Percentiles rank a stretch among this genome's conserved stretches.
Conservation (phyloP, 2,329 filamentous ascomycete genomes). For the Penicillium occitanis region DNA sequence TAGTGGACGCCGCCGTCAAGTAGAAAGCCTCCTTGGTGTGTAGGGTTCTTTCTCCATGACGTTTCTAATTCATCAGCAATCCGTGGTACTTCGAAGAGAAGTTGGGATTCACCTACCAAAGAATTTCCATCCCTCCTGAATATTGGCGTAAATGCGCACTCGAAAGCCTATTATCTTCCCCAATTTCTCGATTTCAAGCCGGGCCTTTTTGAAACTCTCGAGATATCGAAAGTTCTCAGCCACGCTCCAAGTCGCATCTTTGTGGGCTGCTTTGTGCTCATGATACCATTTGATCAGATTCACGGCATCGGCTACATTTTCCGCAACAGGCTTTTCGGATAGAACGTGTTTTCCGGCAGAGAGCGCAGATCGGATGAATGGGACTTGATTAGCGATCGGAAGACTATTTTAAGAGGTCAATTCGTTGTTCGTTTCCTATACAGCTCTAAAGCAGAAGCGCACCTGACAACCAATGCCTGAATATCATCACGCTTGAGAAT, state of each 20-base stretch:
- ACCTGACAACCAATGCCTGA: constrained; percentile 52
- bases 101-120: constrained; percentile 39
- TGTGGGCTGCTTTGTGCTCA: constrained; percentile 35
- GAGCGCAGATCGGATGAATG: constrained; percentile 51
- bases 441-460: neutral
- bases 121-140: constrained; percentile 55
- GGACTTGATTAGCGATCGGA: constrained; percentile 54
- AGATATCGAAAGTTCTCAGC: constrained; percentile 61
- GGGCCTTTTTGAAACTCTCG: constrained; percentile 48
- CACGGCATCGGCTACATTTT: constrained; percentile 53
- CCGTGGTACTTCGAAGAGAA: neutral
- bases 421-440: neutral
- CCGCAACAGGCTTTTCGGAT: constrained; percentile 58
- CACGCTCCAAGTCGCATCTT: constrained; percentile 47
- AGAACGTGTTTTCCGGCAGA: constrained; percentile 56
- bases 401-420: constrained; percentile 36
- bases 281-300: constrained; percentile 55
- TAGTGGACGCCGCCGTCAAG: constrained; percentile 61
- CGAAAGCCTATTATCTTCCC: constrained; percentile 55
- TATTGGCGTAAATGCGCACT: constrained; percentile 45
- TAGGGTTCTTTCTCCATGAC: constrained; percentile 56
- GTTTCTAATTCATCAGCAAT: constrained; percentile 40
- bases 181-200: constrained; percentile 47
- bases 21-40: constrained; percentile 60
- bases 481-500: constrained; percentile 52